phyloP scores from a whole-genome alignment of 768 basidiomycete species.

The Termitomyces sp. region DNA sequence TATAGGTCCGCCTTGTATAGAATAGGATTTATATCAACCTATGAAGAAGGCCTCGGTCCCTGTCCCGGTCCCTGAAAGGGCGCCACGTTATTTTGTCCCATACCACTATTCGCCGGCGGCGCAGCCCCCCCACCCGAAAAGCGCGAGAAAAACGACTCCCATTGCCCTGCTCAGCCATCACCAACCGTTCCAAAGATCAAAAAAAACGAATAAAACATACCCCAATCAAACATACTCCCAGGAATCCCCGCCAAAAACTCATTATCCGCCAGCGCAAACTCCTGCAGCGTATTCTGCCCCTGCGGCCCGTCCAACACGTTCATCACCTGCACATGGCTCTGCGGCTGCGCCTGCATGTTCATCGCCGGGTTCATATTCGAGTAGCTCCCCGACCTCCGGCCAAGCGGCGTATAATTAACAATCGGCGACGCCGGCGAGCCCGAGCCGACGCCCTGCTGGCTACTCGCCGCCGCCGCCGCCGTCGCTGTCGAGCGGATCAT shows the following conservation, averaged over 20 bases:
- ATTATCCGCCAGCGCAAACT: conserved; percentile 60
- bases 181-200: background rate
- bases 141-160: conserved; percentile 77
- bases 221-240: conserved; percentile 85
- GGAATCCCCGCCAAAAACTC: conserved; percentile 77
- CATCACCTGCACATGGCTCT: conserved; percentile 68
- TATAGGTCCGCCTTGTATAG: background rate
- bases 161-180: conserved; percentile 49
- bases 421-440: conserved; percentile 30
- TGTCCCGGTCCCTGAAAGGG: conserved; percentile 16
- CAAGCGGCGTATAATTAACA: conserved; percentile 53
- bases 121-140: conserved; percentile 26
- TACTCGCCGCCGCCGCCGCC: too few relatives aligned
- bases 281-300: conserved; percentile 49
- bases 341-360: conserved; percentile 39
- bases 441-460: conserved; percentile 9
- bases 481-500: conserved; percentile 22
- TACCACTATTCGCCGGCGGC: conserved; percentile 9
- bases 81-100: conserved; percentile 16
- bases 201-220: conserved; percentile 30
- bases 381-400: conserved; percentile 28
- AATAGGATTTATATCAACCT: background rate
- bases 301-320: conserved; percentile 65
- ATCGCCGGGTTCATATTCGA: conserved; percentile 75
- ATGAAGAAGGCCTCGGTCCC: conserved; percentile 14